These are phyloP conservation scores for Coemansia interrupta DNA, from an alignment of 192 early-diverging fungal species.

Conservation along the genomic window DNA sequence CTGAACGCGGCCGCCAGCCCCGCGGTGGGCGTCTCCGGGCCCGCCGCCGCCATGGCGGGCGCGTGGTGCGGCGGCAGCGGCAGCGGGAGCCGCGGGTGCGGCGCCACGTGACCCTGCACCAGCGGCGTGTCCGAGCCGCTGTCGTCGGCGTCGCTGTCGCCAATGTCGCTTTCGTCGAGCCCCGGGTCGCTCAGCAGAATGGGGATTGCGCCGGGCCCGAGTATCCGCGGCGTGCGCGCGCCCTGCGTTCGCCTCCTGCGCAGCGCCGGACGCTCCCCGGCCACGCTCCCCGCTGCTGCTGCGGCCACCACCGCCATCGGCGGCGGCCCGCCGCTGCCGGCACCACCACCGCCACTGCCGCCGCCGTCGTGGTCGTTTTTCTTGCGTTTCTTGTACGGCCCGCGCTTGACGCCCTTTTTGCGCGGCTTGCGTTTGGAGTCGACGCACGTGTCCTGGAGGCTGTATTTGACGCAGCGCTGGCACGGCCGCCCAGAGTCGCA, in stretches of 20 bases:
- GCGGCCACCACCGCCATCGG: neutral
- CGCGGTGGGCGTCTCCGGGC: slow-evolving; percentile 36
- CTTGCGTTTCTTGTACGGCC: slow-evolving; percentile 69
- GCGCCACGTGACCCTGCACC: neutral
- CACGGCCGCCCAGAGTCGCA: slow-evolving; percentile 87
- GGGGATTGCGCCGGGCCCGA: slow-evolving; percentile 43
- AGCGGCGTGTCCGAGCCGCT: slow-evolving; percentile 36
- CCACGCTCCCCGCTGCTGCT: too few relatives aligned
- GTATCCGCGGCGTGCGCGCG: slow-evolving; percentile 14
- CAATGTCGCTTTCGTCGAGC: slow-evolving; percentile 1
- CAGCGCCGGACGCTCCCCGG: too few relatives aligned
- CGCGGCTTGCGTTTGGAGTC: slow-evolving; percentile 79
- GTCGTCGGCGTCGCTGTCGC: slow-evolving; percentile 1
- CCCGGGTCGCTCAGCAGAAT: slow-evolving; percentile 39
- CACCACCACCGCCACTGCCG: neutral
- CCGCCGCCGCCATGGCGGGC: too few relatives aligned
- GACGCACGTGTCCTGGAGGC: slow-evolving; percentile 63
- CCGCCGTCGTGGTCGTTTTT: slow-evolving; percentile 10
- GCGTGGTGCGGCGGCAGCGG: neutral
- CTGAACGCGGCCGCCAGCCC: slow-evolving; percentile 34
- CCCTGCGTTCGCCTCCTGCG: neutral
- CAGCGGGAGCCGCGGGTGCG: neutral
- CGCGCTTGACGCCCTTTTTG: slow-evolving; percentile 79
- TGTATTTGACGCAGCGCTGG: slow-evolving; percentile 72
- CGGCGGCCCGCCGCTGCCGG: neutral